Conservation (phyloP, 2,329 filamentous ascomycete genomes). For the Berkeleyomyces basicola region DNA sequence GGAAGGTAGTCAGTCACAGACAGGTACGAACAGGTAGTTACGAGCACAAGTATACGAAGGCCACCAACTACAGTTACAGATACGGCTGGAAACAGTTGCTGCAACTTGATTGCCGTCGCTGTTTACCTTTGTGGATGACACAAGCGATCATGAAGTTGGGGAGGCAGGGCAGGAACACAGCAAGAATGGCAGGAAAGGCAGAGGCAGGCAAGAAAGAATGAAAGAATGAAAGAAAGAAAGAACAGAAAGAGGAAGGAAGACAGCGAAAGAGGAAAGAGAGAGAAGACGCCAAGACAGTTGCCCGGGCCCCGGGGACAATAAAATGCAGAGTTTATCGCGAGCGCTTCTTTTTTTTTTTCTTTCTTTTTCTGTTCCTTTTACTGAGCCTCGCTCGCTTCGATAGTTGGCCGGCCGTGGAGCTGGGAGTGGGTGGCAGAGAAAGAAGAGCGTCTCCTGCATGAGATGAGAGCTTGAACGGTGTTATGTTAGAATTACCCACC, state of each 20-base stretch:
- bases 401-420: neutral
- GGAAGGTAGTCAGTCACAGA: too few species aligned
- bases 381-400: neutral
- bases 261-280: neutral
- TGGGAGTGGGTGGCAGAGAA: neutral
- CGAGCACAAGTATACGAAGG: too few species aligned
- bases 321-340: neutral
- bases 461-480: neutral
- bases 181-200: neutral
- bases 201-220: neutral
- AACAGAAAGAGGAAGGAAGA: neutral
- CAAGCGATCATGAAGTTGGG: neutral
- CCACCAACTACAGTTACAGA: too few species aligned
- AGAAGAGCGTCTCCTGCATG: neutral
- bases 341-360: neutral
- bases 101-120: neutral
- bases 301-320: neutral
- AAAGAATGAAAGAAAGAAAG: neutral
- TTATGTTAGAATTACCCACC: too few species aligned
- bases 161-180: neutral
- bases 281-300: neutral
- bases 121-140: neutral
- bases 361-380: neutral
- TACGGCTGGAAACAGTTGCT: neutral
- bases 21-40: too few species aligned